Evolutionary conservation across 345 rosid genomes (phyloP), one percentile per base, ranked within the genome.

Genomic region (Murraya paniculata): DNA sequence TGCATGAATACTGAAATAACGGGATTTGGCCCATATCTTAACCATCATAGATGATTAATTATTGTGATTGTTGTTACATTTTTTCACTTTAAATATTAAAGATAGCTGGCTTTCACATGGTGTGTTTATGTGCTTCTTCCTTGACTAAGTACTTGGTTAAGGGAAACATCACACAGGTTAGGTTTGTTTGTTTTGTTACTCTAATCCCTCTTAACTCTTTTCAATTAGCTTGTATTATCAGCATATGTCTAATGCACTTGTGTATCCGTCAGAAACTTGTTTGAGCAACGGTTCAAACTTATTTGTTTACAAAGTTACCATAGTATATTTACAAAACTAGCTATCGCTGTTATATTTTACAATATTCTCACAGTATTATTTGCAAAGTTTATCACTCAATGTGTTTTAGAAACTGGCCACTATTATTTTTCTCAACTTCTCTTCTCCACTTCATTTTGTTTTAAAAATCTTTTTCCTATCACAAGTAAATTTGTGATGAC

Each of bases 71-170:
- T 28, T 74, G 30, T 1, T 6, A 9, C 59, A 24, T 33, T 8
- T 41, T 68, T 53, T 18, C 0, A 22, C 21, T 77, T 0, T 28
- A 35, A 71, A 16, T 35, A 69, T 14, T 25, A 69, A 80, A 73
- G 78, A 39, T 62, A 76, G 93, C 85, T 87, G 93, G 88, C 89
- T 79, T 72, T 83, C 94, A 91, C 96, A 86, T 91, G 93, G 89
- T 48, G 72, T 87, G 92, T 85, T 81, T 59, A 53, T 22, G 16
- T 64, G 60, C 76, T 75, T 67, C 68, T 53, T 36, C 65, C 77
- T 74, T 36, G 58, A 77, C 82, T 7, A 27, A 33, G 25, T 77
- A 85, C 60, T 67, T 69, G 68, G 35, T 30, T 39, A 24, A 18
- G 80, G 86, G 89, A 82, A 79, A 82, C 87, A 82, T 21, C 30